phyloP scores from a whole-genome alignment of 148 eudicot species.

The Drosera capensis region DNA sequence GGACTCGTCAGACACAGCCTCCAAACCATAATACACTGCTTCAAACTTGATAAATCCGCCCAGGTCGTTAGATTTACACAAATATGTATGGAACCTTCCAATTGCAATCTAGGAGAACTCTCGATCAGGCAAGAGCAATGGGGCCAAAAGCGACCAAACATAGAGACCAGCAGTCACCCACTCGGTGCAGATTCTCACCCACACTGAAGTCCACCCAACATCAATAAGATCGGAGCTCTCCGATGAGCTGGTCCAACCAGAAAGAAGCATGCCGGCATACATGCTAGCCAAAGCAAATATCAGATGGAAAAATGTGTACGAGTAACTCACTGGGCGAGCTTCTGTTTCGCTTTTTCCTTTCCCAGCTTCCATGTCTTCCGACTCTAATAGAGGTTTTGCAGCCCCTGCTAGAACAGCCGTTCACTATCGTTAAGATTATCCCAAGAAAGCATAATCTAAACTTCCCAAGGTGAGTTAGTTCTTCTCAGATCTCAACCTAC shows the following conservation, averaged over 20 bases:
- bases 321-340: slow-evolving; percentile 72
- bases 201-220: slow-evolving; percentile 97
- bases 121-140: slow-evolving; percentile 67
- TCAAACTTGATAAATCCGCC: no score
- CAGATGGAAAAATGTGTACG: slow-evolving; percentile 80
- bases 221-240: slow-evolving; percentile 78
- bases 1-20: no score
- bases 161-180: slow-evolving; percentile 90
- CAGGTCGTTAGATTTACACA: no score
- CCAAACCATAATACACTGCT: no score
- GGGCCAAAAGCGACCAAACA: slow-evolving; percentile 87
- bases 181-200: slow-evolving; percentile 83
- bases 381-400: slow-evolving; percentile 42
- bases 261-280: slow-evolving; percentile 96
- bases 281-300: slow-evolving; percentile 97
- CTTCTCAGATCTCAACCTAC: no score
- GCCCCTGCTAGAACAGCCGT: slow-evolving; percentile 29
- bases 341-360: slow-evolving; percentile 30
- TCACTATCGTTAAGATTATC: no score
- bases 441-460: no score
- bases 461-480: no score
- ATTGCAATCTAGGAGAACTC: slow-evolving; percentile 64
- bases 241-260: slow-evolving; percentile 76
- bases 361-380: slow-evolving; percentile 51
- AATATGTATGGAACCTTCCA: no score